phyloP scores from a whole-genome alignment of 805 yeast genomes.

The Candida sithepensis region DNA sequence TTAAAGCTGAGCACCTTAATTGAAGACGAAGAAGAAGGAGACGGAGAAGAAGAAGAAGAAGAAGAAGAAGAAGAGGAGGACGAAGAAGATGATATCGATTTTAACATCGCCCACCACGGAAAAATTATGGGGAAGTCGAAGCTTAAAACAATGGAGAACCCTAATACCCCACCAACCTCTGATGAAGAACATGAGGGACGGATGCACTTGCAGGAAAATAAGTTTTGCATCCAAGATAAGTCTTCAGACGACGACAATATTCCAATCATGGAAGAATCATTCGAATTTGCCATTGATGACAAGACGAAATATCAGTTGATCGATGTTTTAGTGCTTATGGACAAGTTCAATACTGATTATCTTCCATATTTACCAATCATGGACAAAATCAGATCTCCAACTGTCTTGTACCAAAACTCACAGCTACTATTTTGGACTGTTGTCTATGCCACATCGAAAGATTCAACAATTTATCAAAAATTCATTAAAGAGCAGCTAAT shows the following conservation, averaged over 20 bases:
- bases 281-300: background rate
- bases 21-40: background rate
- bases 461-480: conserved; percentile 13
- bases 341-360: conserved; percentile 19
- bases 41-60: background rate
- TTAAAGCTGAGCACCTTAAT: background rate
- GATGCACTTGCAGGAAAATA: background rate
- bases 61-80: background rate
- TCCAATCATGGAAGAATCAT: conserved; percentile 1
- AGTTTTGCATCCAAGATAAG: background rate
- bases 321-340: conserved; percentile 5
- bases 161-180: conserved; percentile 13
- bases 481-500: conserved; percentile 17
- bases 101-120: background rate
- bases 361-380: conserved; percentile 25
- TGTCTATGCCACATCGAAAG: conserved; percentile 18
- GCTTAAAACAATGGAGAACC: background rate
- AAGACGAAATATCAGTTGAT: background rate
- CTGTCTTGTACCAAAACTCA: conserved; percentile 15
- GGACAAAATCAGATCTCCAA: conserved; percentile 21
- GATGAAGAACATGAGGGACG: conserved; percentile 1
- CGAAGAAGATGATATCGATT: background rate
- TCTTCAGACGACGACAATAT: background rate
- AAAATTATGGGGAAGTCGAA: background rate
- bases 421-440: conserved; percentile 33